Base-by-base conservation (phyloP, 805 yeast species). In the Metschnikowia amazonensis region DNA sequence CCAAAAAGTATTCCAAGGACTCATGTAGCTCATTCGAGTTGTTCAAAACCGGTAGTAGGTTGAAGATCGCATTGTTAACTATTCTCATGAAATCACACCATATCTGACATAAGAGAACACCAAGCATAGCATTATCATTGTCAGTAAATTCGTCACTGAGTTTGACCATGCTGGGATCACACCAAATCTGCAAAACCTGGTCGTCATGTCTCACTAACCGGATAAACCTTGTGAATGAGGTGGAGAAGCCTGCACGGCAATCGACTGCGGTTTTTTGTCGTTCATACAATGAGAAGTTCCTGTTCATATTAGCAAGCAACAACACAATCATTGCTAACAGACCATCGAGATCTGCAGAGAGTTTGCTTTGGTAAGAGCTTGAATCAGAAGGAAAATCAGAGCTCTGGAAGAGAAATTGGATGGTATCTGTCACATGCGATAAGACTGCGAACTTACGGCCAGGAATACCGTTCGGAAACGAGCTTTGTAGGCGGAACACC, bases 1-100 rank as follows among this genome's bases (percentile, higher is more conserved):
- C 36, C 41, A 58, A 52, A 9, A 65, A 18, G 18, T 45, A 42
- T 13, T 50, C 46, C 6, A 66, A 20, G 11, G 53, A 49, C 27
- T 28, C 45, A 39, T 60, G 62, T 25, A 62, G 34, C 2, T 44
- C 47, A 23, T 56, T 58, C 11, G 60, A 45, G 35, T 59, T 56
- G 9, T 55, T 57, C n/a, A 59, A 49, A 18, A 60, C 38, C 4
- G 67, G 60, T 1, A 58, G 53, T n/a, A 62, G 44, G 17, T 57
- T 52, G 45, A 67, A 59, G 0, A 59, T 43, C 5, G 58, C 58
- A 34, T 59, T 48, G 53, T 69, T 69, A 5, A 58, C 42, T 14
- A 67, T 40, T 14, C 74, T 44, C n/a, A 71, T 47, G n/a, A 65
- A 29, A 27, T 67, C 71, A 33, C 51, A 49, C 75, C 75, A 71